phyloP scores from a whole-genome alignment of 495 filamentous ascomycete genomes.

The Aspergillus egyptiacus region DNA sequence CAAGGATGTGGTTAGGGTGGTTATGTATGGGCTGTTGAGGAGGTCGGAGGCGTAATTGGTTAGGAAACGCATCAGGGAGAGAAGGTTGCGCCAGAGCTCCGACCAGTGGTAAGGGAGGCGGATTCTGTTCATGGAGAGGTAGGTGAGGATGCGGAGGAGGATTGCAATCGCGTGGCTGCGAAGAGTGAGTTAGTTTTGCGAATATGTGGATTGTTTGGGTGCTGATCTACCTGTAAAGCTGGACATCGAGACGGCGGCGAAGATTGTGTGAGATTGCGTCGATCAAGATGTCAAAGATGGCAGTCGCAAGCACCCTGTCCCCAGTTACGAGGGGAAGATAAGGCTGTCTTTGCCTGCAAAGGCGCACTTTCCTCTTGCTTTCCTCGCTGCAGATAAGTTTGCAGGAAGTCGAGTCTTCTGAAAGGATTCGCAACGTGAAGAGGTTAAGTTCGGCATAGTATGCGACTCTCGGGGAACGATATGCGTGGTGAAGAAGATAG shows the following conservation, averaged over 20 bases:
- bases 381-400: constrained; percentile 83
- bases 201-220: not conserved
- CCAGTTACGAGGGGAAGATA: constrained; percentile 70
- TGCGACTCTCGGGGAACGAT: constrained; percentile 69
- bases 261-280: constrained; percentile 95
- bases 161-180: constrained; percentile 58
- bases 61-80: constrained; percentile 86
- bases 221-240: constrained; percentile 63
- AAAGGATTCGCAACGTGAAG: constrained; percentile 74
- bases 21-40: constrained; percentile 54
- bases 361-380: constrained; percentile 64
- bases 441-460: constrained; percentile 79
- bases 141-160: constrained; percentile 72
- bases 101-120: constrained; percentile 89
- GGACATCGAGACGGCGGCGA: constrained; percentile 72
- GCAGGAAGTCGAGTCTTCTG: constrained; percentile 80
- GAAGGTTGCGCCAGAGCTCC: constrained; percentile 84
- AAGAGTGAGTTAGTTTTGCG: constrained; percentile 1
- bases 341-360: constrained; percentile 87
- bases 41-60: constrained; percentile 77
- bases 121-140: constrained; percentile 72
- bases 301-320: constrained; percentile 64
- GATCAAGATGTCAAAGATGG: constrained; percentile 76
- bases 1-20: constrained; percentile 46
- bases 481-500: constrained; percentile 89